These are phyloP conservation scores for Amanita brunnescens DNA, from an alignment of 768 basidiomycete species.

Conservation along the genomic window DNA sequence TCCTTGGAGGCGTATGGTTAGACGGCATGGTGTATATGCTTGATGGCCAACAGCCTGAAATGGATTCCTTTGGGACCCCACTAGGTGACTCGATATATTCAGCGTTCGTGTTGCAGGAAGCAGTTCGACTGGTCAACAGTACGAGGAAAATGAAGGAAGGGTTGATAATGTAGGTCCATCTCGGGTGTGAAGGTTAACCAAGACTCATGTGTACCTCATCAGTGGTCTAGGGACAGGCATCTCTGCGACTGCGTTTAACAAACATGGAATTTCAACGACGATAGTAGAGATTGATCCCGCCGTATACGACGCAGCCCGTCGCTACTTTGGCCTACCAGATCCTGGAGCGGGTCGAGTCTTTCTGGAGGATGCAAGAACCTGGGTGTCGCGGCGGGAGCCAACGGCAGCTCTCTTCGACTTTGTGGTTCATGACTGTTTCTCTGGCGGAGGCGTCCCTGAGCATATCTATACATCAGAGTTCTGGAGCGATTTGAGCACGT, in stretches of 20 bases:
- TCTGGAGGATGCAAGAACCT: constrained; percentile 68
- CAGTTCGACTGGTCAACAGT: constrained; percentile 58
- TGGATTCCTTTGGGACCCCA: constrained; percentile 43
- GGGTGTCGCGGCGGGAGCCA: constrained; percentile 42
- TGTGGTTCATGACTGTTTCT: constrained; percentile 88
- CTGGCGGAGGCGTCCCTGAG: constrained; percentile 84
- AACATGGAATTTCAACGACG: constrained; percentile 63
- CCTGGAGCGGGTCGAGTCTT: constrained; percentile 53
- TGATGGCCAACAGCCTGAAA: constrained; percentile 30
- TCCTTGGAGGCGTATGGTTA: constrained; percentile 76
- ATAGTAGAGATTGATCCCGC: constrained; percentile 92
- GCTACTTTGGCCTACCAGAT: constrained; percentile 72
- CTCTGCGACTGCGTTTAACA: constrained; percentile 64
- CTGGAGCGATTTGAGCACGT: constrained; percentile 59
- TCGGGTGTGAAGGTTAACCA: constrained; percentile 3
- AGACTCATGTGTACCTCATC: constrained; percentile 7
- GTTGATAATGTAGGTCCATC: constrained; percentile 55
- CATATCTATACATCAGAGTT: constrained; percentile 82
- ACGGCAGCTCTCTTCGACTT: constrained; percentile 46
- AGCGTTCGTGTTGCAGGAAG: constrained; percentile 84
- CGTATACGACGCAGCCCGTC: constrained; percentile 75
- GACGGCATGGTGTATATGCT: constrained; percentile 36
- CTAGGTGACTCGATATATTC: constrained; percentile 78
- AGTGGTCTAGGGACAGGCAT: constrained; percentile 89
- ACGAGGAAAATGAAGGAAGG: constrained; percentile 40